A percentile compares a stretch with the other conserved stretches of the same genome.
Evolutionary conservation across 1,139 yeast species (phyloP).

Genomic region (Candida tropicalis): DNA sequence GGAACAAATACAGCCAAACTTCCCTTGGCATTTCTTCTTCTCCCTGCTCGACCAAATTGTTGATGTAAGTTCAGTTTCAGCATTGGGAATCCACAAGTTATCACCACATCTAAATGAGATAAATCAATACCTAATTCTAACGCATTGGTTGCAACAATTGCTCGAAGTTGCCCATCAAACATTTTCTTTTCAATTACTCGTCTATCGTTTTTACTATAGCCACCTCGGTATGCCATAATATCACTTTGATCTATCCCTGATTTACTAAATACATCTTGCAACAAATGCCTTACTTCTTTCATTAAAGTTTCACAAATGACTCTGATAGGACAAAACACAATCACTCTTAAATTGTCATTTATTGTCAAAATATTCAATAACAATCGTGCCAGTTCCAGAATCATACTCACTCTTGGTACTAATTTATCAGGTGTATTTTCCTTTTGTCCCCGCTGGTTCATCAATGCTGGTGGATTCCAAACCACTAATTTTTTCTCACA

Average conservation of each 20-base stretch:
- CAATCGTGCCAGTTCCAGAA: slow-evolving; percentile 74
- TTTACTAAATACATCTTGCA: slow-evolving; percentile 30
- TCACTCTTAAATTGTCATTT: slow-evolving; percentile 61
- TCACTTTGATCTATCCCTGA: slow-evolving; percentile 53
- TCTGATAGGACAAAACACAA: slow-evolving; percentile 88
- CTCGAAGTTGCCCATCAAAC: slow-evolving; percentile 83
- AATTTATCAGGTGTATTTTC: slow-evolving; percentile 22
- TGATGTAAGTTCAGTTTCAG: slow-evolving; percentile 88
- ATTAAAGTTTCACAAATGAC: slow-evolving; percentile 83
- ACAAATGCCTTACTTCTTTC: slow-evolving; percentile 69
- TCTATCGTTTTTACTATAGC: slow-evolving; percentile 84
- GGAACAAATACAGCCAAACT: slow-evolving; percentile 79
- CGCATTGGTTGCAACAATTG: slow-evolving; percentile 94
- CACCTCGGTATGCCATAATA: slow-evolving; percentile 94
- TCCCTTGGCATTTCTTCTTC: slow-evolving; percentile 68
- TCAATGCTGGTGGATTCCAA: slow-evolving; percentile 79
- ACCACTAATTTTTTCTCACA: slow-evolving; percentile 74
- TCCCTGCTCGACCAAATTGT: slow-evolving; percentile 95
- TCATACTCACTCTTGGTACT: slow-evolving; percentile 63
- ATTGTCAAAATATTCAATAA: slow-evolving; percentile 63
- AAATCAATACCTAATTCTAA: slow-evolving; percentile 93
- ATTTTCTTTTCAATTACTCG: slow-evolving; percentile 84
- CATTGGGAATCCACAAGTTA: slow-evolving; percentile 89
- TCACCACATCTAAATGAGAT: slow-evolving; percentile 87
- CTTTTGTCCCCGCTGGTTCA: slow-evolving; percentile 58